These are phyloP conservation scores for Curvularia verruculosa DNA, from an alignment of 2,329 filamentous ascomycete species.

Conservation along the genomic window DNA sequence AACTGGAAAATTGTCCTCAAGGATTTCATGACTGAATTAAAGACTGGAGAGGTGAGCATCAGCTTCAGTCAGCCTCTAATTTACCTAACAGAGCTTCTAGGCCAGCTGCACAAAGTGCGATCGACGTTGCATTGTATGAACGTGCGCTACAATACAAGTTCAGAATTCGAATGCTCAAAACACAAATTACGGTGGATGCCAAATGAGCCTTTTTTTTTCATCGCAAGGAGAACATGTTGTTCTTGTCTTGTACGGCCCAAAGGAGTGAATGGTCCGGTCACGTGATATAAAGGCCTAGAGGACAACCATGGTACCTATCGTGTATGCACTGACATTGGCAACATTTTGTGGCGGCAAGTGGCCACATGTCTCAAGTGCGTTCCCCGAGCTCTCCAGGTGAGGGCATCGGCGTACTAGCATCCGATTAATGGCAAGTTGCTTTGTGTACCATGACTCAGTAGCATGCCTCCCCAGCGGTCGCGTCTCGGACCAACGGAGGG, in stretches of 20 bases:
- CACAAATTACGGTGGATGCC: too few relatives aligned
- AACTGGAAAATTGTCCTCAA: neutral
- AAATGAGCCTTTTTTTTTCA: neutral
- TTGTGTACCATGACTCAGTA: neutral
- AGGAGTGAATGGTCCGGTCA: neutral
- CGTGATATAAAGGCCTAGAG: neutral
- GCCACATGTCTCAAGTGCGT: neutral
- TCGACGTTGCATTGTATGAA: neutral
- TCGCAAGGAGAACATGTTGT: neutral
- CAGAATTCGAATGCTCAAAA: neutral
- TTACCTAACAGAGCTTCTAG: neutral
- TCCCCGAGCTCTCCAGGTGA: neutral
- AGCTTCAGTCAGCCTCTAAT: neutral
- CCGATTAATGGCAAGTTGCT: neutral
- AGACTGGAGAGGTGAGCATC: neutral
- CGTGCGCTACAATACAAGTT: neutral
- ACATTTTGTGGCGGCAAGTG: neutral
- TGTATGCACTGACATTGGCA: neutral
- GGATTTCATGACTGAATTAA: neutral
- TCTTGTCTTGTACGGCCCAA: neutral
- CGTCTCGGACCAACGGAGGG: neutral
- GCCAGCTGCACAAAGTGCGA: neutral
- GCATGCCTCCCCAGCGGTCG: neutral
- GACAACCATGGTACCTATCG: neutral
- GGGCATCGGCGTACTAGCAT: neutral